Percentiles rank a stretch among this genome's conserved stretches.
Evolutionary conservation across 352 stramenopile genomes (phyloP).

Genomic region (Globisporangium emineosum): DNA sequence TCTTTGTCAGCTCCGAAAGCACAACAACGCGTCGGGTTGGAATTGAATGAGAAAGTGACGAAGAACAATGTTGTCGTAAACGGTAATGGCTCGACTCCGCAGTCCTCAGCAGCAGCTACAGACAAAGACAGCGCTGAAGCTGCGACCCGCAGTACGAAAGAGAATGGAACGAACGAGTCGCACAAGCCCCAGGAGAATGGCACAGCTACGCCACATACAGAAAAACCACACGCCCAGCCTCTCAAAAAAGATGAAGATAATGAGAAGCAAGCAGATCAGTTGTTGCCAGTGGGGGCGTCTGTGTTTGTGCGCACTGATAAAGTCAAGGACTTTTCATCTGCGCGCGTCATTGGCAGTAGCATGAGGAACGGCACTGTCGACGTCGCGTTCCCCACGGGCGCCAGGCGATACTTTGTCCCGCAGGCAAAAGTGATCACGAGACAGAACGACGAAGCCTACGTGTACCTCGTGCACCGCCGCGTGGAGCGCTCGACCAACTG

Average conservation of each 20-base stretch:
- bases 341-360: constrained; percentile 69
- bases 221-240: not conserved
- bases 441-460: constrained; percentile 47
- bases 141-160: constrained; percentile 13
- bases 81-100: not conserved
- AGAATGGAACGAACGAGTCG: not conserved
- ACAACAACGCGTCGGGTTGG: not conserved
- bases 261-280: constrained; percentile 1
- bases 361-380: constrained; percentile 54
- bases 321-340: constrained; percentile 49
- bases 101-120: not conserved
- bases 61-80: not conserved
- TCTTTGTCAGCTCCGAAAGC: not conserved
- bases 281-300: constrained; percentile 45
- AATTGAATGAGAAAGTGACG: not conserved
- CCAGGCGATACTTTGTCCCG: constrained; percentile 59
- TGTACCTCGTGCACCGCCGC: constrained; percentile 85
- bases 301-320: constrained; percentile 69
- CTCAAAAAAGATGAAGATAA: not conserved
- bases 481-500: constrained; percentile 76
- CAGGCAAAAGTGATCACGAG: constrained; percentile 53
- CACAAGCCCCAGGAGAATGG: not conserved
- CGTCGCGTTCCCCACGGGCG: constrained; percentile 58
- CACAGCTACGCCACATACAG: not conserved
- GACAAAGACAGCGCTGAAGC: not conserved